Conservation (phyloP, 495 filamentous ascomycete genomes). For the Penicillium canescens region DNA sequence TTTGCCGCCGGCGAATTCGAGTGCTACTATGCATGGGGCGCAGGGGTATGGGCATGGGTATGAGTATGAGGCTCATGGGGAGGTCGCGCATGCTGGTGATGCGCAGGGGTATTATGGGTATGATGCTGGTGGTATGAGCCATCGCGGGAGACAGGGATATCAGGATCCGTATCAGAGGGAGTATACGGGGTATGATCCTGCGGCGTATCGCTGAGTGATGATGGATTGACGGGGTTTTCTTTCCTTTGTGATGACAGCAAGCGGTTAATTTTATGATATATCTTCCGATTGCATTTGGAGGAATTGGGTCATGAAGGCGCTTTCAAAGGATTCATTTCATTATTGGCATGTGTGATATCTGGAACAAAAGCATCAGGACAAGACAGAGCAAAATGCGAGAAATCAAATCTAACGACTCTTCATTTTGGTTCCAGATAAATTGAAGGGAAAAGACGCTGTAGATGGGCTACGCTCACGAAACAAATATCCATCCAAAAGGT, state of each 20-base stretch:
- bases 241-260: constrained; percentile 8
- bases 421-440: constrained; percentile 4
- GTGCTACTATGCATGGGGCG: not conserved
- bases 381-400: not conserved
- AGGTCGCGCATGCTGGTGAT: constrained; percentile 28
- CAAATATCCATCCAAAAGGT: constrained; percentile 20
- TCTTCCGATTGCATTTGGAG: not conserved
- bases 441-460: constrained; percentile 7
- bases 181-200: constrained; percentile 39
- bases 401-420: not conserved
- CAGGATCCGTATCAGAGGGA: constrained; percentile 22
- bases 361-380: not conserved
- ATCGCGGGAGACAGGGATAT: constrained; percentile 16
- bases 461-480: constrained; percentile 15
- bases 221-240: not conserved
- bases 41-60: constrained; percentile 9
- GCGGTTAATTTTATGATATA: constrained; percentile 42
- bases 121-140: constrained; percentile 13
- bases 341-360: constrained; percentile 1
- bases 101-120: constrained; percentile 31
- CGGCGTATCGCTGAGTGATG: constrained; percentile 30
- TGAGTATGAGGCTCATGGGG: constrained; percentile 7
- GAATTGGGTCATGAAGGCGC: not conserved
- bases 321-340: not conserved
- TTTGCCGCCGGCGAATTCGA: constrained; percentile 7